Base-by-base conservation (phyloP, 192 early-diverging fungal species). In the Lobosporangium transversale region DNA sequence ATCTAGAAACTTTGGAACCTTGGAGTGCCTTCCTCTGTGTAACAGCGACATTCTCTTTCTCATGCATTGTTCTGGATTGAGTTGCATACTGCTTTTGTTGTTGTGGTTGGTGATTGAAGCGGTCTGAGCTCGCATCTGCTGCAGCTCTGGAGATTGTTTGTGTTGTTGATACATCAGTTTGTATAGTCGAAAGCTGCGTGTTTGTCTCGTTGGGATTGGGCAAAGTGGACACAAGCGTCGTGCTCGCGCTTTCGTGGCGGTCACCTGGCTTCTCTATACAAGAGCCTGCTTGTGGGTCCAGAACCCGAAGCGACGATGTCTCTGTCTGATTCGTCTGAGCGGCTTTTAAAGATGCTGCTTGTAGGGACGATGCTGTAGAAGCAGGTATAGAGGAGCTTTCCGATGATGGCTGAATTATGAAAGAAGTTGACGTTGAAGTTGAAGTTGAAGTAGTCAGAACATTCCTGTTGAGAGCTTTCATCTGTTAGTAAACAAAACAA, bases 381-480 rank as follows among this genome's bases (percentile, higher is more conserved):
- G n/a, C n/a, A n/a, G n/a, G n/a, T n/a, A n/a, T n/a, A n/a, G n/a
- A n/a, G n/a, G n/a, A n/a, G n/a, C n/a, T n/a, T n/a, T n/a, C n/a
- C n/a, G n/a, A n/a, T n/a, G n/a, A n/a, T 29, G 53, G 21, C 9
- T 43, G 18, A 10, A 17, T 24, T 6, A 32, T 32, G 18, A 7
- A 43, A 5, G 59, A 63, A 10, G 62, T 51, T 24, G 36, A 35
- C 23, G 70, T 60, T 1, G 73, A 67, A 20, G 70, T 47, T 10
- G 70, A 47, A 20, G 70, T 37, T 10, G 70, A 47, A 11, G 54
- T 53, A 7, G 70, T 74, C 32, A 63, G 66, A 31, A 47, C 58
- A 44, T 75, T 58, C 44, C 70, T 52, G 31, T 56, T 66, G 24
- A 75, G 63, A 24, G 63, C 70, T 66, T 63, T 75, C 70, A 75